Evolutionary conservation across 371 early-diverging fungal genomes (phyloP).

Genomic region (Cokeromyces recurvatus): DNA sequence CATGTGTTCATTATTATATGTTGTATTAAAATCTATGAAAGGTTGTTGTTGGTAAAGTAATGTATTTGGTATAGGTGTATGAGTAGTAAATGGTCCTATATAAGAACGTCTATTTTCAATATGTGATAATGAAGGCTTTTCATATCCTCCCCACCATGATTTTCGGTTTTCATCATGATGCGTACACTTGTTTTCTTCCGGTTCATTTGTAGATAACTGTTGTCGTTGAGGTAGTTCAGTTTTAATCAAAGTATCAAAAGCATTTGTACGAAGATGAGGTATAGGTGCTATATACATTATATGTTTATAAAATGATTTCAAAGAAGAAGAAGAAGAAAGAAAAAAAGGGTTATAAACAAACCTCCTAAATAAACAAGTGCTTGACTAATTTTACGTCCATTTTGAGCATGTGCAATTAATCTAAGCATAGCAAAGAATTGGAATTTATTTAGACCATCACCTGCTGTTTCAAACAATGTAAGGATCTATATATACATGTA

Average conservation of each 20-base stretch:
- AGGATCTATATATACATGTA: slow-evolving; percentile 26
- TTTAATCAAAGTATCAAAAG: slow-evolving; percentile 38
- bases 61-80: slow-evolving; percentile 12
- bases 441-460: slow-evolving; percentile 25
- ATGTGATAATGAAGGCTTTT: slow-evolving; percentile 2
- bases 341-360: too few species aligned
- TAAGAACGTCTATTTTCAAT: slow-evolving; percentile 12
- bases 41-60: background rate
- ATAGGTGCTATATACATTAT: slow-evolving; percentile 28
- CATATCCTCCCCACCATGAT: slow-evolving; percentile 21
- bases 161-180: background rate
- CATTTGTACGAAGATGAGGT: slow-evolving; percentile 32
- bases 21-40: too few species aligned
- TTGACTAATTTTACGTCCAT: slow-evolving; percentile 39
- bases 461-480: slow-evolving; percentile 32
- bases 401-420: slow-evolving; percentile 46
- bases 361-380: slow-evolving; percentile 44
- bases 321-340: too few species aligned
- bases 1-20: too few species aligned
- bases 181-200: background rate
- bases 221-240: too few species aligned
- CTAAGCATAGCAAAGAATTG: slow-evolving; percentile 47
- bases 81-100: slow-evolving; percentile 18
- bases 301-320: too few species aligned
- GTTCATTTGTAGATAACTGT: too few species aligned